Conservation (phyloP, 2,329 filamentous ascomycete genomes). For the Chalaropsis thielavioides region DNA sequence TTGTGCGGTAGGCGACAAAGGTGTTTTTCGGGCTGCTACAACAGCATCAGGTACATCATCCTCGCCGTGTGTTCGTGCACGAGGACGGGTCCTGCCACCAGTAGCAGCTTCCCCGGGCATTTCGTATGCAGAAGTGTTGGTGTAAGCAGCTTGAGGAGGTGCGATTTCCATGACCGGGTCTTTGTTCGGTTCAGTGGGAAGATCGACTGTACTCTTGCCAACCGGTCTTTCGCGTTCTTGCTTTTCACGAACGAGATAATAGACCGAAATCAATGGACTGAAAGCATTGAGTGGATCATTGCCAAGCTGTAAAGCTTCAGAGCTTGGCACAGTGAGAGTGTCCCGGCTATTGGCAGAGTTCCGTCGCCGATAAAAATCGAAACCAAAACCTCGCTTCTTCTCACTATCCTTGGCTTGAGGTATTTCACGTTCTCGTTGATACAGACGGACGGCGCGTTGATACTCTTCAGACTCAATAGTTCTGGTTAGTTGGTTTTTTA, state of each 20-base stretch:
- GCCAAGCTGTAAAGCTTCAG: slow-evolving; percentile 68
- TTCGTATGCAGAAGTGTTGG: slow-evolving; percentile 71
- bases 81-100: slow-evolving; percentile 65
- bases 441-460: slow-evolving; percentile 61
- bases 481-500: slow-evolving; percentile 65
- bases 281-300: slow-evolving; percentile 86
- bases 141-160: slow-evolving; percentile 75
- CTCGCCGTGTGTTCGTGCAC: slow-evolving; percentile 86
- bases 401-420: slow-evolving; percentile 51
- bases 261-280: slow-evolving; percentile 81
- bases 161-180: slow-evolving; percentile 55
- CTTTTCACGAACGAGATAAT: slow-evolving; percentile 93
- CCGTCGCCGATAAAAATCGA: slow-evolving; percentile 92
- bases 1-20: slow-evolving; percentile 10
- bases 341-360: slow-evolving; percentile 83
- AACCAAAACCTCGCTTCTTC: slow-evolving; percentile 72
- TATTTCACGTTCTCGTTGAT: slow-evolving; percentile 50
- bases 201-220: slow-evolving; percentile 21
- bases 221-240: slow-evolving; percentile 54
- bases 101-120: slow-evolving; percentile 80
- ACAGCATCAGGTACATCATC: slow-evolving; percentile 68
- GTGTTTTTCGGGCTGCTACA: slow-evolving; percentile 11
- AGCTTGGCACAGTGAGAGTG: slow-evolving; percentile 69
- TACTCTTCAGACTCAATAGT: slow-evolving; percentile 93
- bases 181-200: slow-evolving; percentile 27